Conservation (phyloP, 371 early-diverging fungal genomes). For the Apophysomyces variabilis region DNA sequence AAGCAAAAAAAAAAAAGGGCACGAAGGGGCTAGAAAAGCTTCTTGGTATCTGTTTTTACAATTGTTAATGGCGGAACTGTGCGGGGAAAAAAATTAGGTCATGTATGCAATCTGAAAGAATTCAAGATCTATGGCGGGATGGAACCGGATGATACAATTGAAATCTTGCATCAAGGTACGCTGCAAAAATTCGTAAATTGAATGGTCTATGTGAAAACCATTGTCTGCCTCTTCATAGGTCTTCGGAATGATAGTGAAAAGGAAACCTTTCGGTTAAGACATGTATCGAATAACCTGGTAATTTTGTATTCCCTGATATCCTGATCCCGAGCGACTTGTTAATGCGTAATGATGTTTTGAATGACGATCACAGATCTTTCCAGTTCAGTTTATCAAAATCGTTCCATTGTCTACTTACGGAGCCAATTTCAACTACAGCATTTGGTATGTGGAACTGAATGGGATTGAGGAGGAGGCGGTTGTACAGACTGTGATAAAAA, state of each 20-base stretch:
- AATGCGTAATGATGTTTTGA: too few relatives aligned
- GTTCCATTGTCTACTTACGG: constrained; percentile 92
- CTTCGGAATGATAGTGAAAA: constrained; percentile 88
- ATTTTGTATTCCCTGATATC: too few relatives aligned
- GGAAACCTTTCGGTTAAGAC: constrained; percentile 86
- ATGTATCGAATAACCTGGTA: constrained; percentile 63
- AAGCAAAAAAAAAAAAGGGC: constrained; percentile 17
- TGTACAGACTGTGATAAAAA: constrained; percentile 63
- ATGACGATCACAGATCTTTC: constrained; percentile 61
- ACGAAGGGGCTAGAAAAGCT: background rate
- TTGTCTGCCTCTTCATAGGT: constrained; percentile 39
- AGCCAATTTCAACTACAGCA: constrained; percentile 92
- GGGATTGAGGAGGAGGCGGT: constrained; percentile 74
- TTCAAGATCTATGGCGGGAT: constrained; percentile 93
- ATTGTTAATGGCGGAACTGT: background rate
- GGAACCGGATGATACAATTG: constrained; percentile 77
- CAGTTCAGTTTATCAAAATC: constrained; percentile 90
- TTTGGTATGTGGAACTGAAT: constrained; percentile 92
- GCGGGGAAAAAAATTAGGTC: constrained; percentile 50
- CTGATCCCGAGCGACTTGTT: too few relatives aligned
- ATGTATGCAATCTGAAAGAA: constrained; percentile 97
- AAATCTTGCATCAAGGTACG: constrained; percentile 84
- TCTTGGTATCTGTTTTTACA: too few relatives aligned
- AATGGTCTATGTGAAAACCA: too few relatives aligned
- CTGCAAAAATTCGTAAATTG: too few relatives aligned